Base-by-base conservation (phyloP, 1,139 yeast species). In the Hansenula lynferdii region DNA sequence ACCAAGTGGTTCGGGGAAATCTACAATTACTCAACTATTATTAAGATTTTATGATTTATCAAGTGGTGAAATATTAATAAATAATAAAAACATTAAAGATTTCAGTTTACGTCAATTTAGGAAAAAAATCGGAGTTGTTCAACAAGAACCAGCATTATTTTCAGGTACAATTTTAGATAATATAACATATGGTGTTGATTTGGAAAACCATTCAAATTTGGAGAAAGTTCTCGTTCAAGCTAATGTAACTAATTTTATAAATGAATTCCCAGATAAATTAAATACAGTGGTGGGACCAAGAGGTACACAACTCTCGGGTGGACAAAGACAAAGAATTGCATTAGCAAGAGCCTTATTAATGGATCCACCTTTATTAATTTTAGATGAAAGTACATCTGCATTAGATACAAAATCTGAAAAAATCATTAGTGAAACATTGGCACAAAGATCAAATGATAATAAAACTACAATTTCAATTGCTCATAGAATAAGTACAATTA, bases 391-490 rank as follows among this genome's bases (percentile, higher is more conserved):
- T 10, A 84, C 94, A 0, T 79, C 87, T 22, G 92, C 92, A 0
- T 63, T 84, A 38, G 94, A 84, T 56, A 76, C 90, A 8, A 80
- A 79, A 50, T 78, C 82, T 58, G 95, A 85, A 55, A 70, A 72
- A 44, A 67, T 77, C 18, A 77, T 85, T 42, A 84, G 82, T 37
- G 78, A 75, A 42, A 73, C 83, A 0, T 61, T 80, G 43, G 61
- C 73, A 43, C 70, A 75, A 43, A 80, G 92, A 80, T 75, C 83
- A 39, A 64, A 67, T 19, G 77, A 82, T 31, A 85, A 85, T 24
- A 70, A 85, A 64, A 87, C 96, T 1, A 89, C 95, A 1, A 83
- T 89, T 26, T 87, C 95, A 29, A 85, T 90, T 56, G 97, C 97
- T 1, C 97, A 89, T 61, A 71, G 97, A 52, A 73, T 90, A 39